These are phyloP conservation scores for Fusarium pseudoanthophilum DNA, from an alignment of 2,329 filamentous ascomycete genomes.

Conservation along the genomic window DNA sequence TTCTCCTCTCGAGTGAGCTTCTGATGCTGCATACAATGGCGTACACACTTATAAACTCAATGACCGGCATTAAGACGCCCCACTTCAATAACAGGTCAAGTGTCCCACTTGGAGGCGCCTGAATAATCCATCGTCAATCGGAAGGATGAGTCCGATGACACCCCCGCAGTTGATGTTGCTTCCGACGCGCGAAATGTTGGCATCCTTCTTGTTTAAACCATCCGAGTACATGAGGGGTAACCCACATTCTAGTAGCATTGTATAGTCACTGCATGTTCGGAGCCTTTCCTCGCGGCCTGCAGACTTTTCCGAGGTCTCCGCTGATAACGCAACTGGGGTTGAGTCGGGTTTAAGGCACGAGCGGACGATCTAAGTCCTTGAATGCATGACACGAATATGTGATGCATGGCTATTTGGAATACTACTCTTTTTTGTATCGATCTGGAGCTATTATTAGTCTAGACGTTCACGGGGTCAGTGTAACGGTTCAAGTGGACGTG, in stretches of 20 bases:
- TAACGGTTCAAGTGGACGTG: rapidly evolving
- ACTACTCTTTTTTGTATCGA: no score
- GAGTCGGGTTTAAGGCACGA: not conserved
- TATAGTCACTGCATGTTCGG: not conserved
- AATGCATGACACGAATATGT: rapidly evolving
- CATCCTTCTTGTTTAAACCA: no score
- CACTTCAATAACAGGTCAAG: not conserved
- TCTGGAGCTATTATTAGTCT: rapidly evolving
- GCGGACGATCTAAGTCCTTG: not conserved
- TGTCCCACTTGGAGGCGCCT: not conserved
- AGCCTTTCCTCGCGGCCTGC: not conserved
- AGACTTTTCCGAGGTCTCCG: not conserved
- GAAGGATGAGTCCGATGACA: not conserved
- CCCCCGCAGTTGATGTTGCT: not conserved
- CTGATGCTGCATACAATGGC: not conserved
- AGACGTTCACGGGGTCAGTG: not conserved
- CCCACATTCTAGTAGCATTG: rapidly evolving
- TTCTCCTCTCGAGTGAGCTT: no score
- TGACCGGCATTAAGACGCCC: not conserved
- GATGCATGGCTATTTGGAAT: not conserved
- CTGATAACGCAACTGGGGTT: not conserved
- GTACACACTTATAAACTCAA: not conserved
- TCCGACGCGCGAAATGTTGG: not conserved
- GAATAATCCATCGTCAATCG: not conserved
- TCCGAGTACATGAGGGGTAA: not conserved